Conservation (phyloP, 1,284 basidiomycete species). For the Ganoderma resinaceum region DNA sequence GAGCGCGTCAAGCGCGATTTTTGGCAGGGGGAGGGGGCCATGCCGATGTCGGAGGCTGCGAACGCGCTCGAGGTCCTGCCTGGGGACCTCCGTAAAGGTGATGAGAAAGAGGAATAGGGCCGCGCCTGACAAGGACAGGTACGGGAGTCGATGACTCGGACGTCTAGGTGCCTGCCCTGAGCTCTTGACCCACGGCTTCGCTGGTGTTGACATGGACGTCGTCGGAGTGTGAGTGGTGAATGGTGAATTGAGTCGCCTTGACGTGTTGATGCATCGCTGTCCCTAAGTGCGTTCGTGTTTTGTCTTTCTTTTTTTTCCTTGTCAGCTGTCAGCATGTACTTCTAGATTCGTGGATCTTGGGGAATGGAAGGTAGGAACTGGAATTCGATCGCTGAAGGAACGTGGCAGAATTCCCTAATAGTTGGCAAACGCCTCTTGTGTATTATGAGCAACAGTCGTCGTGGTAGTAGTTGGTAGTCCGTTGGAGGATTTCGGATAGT, state of each 20-base stretch:
- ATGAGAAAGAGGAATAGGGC: slow-evolving; percentile 42
- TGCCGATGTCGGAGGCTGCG: slow-evolving; percentile 4
- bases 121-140: slow-evolving; percentile 39
- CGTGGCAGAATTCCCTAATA: neutral
- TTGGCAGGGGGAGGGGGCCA: neutral
- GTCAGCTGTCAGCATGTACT: neutral
- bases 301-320: neutral
- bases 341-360: neutral
- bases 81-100: slow-evolving; percentile 20
- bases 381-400: neutral
- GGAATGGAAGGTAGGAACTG: neutral
- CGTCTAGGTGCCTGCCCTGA: neutral
- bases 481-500: neutral
- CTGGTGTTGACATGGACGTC: neutral
- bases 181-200: neutral
- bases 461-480: neutral
- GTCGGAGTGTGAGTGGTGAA: neutral
- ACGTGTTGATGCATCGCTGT: neutral
- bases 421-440: neutral
- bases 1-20: slow-evolving; percentile 46
- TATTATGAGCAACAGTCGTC: neutral
- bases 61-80: neutral
- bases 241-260: neutral
- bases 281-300: neutral
- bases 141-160: slow-evolving; percentile 19